Percentiles rank a stretch among this genome's conserved stretches.
phyloP scores from a whole-genome alignment of 176 grass and related monocot species.

The Eleusine coracana region DNA sequence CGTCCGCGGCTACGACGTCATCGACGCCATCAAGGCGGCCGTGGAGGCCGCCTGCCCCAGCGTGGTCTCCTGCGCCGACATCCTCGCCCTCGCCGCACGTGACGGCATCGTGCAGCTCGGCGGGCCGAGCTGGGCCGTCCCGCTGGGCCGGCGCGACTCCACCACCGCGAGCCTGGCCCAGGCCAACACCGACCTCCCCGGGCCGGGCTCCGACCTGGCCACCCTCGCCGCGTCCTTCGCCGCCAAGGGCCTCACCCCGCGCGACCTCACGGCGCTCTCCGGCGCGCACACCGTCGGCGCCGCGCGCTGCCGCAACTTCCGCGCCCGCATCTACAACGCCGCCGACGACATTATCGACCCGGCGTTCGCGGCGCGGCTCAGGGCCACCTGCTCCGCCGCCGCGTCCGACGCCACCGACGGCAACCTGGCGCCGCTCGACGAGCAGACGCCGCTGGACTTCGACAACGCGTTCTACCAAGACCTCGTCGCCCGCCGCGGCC shows the following conservation, averaged over 20 bases:
- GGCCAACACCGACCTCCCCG: slow-evolving; percentile 68
- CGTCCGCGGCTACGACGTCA: slow-evolving; percentile 75
- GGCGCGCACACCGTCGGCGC: slow-evolving; percentile 83
- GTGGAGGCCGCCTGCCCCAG: slow-evolving; percentile 59
- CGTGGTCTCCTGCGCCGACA: slow-evolving; percentile 83
- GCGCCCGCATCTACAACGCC: slow-evolving; percentile 64
- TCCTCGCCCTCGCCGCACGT: slow-evolving; percentile 71
- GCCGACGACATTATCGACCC: slow-evolving; percentile 54
- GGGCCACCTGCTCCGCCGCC: slow-evolving; percentile 33
- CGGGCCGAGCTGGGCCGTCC: slow-evolving; percentile 66
- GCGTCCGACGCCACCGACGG: neutral
- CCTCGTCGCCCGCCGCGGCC: slow-evolving; percentile 35
- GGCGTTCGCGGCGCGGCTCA: slow-evolving; percentile 42
- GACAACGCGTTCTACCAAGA: slow-evolving; percentile 67
- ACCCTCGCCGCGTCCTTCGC: slow-evolving; percentile 49
- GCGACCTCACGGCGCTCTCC: slow-evolving; percentile 71
- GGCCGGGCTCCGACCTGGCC: slow-evolving; percentile 16
- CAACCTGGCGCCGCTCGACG: slow-evolving; percentile 59
- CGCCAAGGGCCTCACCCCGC: slow-evolving; percentile 49
- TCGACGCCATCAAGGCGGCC: slow-evolving; percentile 68
- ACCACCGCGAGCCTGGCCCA: slow-evolving; percentile 50
- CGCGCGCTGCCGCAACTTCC: slow-evolving; percentile 66
- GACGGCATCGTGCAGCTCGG: slow-evolving; percentile 76
- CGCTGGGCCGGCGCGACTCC: slow-evolving; percentile 68
- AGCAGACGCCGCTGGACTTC: slow-evolving; percentile 45